Base-by-base conservation (phyloP, 2,329 filamentous ascomycete species). In the Bisporella sp. region DNA sequence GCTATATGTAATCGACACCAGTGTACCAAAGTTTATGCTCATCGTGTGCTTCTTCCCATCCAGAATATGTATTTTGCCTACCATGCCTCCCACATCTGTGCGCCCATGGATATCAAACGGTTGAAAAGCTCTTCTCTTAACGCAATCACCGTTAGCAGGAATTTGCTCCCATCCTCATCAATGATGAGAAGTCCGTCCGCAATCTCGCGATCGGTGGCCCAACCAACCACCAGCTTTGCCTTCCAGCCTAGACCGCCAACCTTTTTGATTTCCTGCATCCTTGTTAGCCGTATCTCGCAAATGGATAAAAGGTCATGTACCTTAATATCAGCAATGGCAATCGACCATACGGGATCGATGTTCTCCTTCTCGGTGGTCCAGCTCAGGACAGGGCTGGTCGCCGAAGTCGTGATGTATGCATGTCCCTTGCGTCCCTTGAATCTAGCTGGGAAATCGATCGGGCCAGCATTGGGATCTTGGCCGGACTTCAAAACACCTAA, bases 201-300 rank as follows among this genome's bases (percentile, higher is more conserved):
- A 31, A 93, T 80, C 65, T 91, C 82, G 45, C 82, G 75, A 0
- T 81, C 78, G 60, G 89, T 76, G 1, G 85, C 83, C 87, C 89
- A 89, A 0, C 88, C 87, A 1, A 93, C 85, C 1, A 93, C 76
- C 46, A 93, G 69, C 71, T 89, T 92, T 1, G 82, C 82, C 69
- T 93, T 95, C 88, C 88, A 95, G 0, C 88, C 87, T 35, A 91
- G 73, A 0, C 89, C 89, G 4, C 89, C 88, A 1, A 91, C 72
- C 69, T 95, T 95, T 65, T 82, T 85, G 48, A 95, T 63, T 65
- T 91, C 87, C 46, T 59, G 40, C 31, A 41, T 4, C 7, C 1
- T 13, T 30, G 28, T 42, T 37, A 49, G 52, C 13, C 45, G 44
- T 21, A n/a, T 31, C 35, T 37, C 4, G 8, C 8, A 28, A 41